phyloP scores from a whole-genome alignment of 345 rosid genomes.

The Pelargonium nanum region DNA sequence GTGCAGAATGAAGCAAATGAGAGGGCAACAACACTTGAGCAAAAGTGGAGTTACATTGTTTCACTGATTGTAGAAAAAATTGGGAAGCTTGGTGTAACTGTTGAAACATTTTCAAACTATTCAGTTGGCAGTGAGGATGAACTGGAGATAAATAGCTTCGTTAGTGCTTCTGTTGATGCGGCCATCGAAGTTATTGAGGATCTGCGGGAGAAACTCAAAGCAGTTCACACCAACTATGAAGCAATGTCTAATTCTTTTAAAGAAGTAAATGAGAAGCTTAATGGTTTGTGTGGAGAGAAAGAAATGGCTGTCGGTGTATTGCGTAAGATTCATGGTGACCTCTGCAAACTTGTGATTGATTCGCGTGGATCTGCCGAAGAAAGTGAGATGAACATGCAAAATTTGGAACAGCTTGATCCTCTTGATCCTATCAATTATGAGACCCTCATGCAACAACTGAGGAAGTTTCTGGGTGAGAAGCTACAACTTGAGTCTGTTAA shows the following conservation, averaged over 20 bases:
- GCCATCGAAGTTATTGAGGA: constrained; percentile 42
- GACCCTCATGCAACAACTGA: constrained; percentile 39
- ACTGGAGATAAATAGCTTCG: constrained; percentile 30
- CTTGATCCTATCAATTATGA: constrained; percentile 32
- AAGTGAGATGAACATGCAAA: constrained; percentile 16
- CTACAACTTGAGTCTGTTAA: constrained; percentile 43
- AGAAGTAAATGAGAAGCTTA: constrained; percentile 43
- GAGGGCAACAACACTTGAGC: constrained; percentile 40
- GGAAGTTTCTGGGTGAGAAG: constrained; percentile 42
- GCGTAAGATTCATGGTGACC: constrained; percentile 32
- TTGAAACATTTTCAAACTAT: constrained; percentile 21
- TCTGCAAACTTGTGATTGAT: constrained; percentile 36
- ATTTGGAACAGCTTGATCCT: constrained; percentile 28
- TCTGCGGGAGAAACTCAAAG: constrained; percentile 49
- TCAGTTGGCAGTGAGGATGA: constrained; percentile 20
- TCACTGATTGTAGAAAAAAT: constrained; percentile 40
- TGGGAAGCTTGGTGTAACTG: constrained; percentile 43
- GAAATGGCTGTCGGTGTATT: constrained; percentile 26
- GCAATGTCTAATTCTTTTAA: constrained; percentile 28
- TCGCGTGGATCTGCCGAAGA: constrained; percentile 29
- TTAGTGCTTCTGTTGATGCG: constrained; percentile 40
- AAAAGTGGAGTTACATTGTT: constrained; percentile 35
- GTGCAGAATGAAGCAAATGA: constrained; percentile 42
- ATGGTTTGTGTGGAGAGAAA: constrained; percentile 33
- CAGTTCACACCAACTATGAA: constrained; percentile 32